Evolutionary conservation across 2,329 filamentous ascomycete species (phyloP), one percentile per base, ranked within the genome.

Genomic region (Calonectria fujianensis): DNA sequence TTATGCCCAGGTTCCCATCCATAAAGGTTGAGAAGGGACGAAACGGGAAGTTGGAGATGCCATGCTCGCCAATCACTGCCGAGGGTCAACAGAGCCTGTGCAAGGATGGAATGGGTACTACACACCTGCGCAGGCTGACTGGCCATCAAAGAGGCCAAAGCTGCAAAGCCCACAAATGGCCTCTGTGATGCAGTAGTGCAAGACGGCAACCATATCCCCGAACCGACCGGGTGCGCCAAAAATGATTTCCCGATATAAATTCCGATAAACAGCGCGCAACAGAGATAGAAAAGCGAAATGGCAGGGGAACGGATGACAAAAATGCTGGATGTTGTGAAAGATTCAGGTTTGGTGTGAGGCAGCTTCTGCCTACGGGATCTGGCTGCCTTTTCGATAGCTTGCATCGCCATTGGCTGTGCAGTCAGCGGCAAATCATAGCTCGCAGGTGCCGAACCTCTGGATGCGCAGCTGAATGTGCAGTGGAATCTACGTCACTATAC

Each of bases 351-450:
- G 57, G 27, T 41, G 57, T 3, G 20, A 48, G 18, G 9, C 24
- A 29, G 6, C 39, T 9, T 41, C 35, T 20, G 57, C 57, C 35
- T 61, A 18, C 24, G 39, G 16, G 7, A 6, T 18, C 11, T n/a
- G 35, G 57, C n/a, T 41, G 16, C 14, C 20, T 61, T 24, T 61
- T 24, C n/a, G 24, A 61, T 24, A 18, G n/a, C 20, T 11, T 61
- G n/a, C 14, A 39, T 24, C 5, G 35, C 16, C 24, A 37, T 37
- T 61, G 57, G 57, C 57, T 61, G 24, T 61, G 57, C 57, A 61
- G 29, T 9, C 7, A 31, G 50, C 29, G 9, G 51, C 51, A 57
- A 57, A 57, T 57, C 51, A 57, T 20, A 32, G 35, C 35, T 32
- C 10, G 32, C n/a, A 39, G n/a, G 32, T 35, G 37, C 32, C 16